Base-by-base conservation (phyloP, 2,329 filamentous ascomycete genomes). In the Chalaropsis thielavioides region DNA sequence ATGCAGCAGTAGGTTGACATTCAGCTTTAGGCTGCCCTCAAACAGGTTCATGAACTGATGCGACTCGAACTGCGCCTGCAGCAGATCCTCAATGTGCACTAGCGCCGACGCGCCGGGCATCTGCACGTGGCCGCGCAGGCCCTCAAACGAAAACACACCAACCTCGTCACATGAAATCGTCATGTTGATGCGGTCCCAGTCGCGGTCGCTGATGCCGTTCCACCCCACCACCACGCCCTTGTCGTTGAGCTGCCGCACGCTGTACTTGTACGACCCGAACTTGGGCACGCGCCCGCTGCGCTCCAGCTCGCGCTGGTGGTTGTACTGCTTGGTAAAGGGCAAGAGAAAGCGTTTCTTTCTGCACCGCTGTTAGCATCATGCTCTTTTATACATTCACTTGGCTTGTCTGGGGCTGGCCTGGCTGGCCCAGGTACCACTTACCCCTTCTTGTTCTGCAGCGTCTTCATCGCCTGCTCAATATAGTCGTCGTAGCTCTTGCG, bases 401-500 rank as follows among this genome's bases (percentile, higher is more conserved):
- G n/a, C n/a, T n/a, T n/a, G n/a, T n/a, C n/a, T n/a, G n/a, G n/a
- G n/a, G n/a, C n/a, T n/a, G n/a, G n/a, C n/a, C n/a, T n/a, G n/a
- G n/a, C n/a, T n/a, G n/a, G n/a, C n/a, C n/a, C n/a, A n/a, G n/a
- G n/a, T n/a, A n/a, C n/a, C n/a, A 75, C 82, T 74, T 80, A 87
- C 83, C 88, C 92, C 76, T 96, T 96, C 75, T 96, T 95, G 76
- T 89, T 96, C 75, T 97, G 94, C 66, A 99, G 80, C 3, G 95
- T 99, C 67, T 92, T 82, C 90, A 99, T 96, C 61, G 94, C 92
- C 75, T 96, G 92, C 77, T 99, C 95, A 72, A 99, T 96, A 76
- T 99, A 99, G 77, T 99, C 91, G 73, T 99, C 96, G 77, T 99
- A 99, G 69, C 87, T 94, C 80, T 96, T 96, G 67, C 95, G 84